A percentile compares a stretch with the other conserved stretches of the same genome.
These are phyloP conservation scores for Cutaneotrichosporon dermatis DNA, from an alignment of 1,284 basidiomycete genomes.

Conservation along the genomic window DNA sequence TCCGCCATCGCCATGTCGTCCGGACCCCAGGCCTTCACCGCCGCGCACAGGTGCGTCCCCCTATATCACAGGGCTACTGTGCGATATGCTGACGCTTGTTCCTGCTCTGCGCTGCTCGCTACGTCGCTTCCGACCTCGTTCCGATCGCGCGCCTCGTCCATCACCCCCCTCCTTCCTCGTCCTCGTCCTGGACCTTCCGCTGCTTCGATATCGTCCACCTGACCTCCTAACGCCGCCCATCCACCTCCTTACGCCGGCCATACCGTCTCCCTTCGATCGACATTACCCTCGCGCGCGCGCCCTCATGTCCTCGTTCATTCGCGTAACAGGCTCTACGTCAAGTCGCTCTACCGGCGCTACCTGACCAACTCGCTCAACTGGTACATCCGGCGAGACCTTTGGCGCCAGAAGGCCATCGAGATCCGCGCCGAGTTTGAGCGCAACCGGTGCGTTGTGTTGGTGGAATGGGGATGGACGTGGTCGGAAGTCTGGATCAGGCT, in stretches of 20 bases:
- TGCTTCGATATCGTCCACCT: neutral
- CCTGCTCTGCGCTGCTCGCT: neutral
- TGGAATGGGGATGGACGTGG: neutral
- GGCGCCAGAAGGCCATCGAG: conserved; percentile 74
- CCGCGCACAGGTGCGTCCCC: conserved; percentile 15
- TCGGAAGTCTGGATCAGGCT: too few species aligned
- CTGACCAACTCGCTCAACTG: conserved; percentile 84
- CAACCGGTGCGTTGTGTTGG: conserved; percentile 64
- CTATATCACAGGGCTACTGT: too few species aligned
- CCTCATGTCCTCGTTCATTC: neutral
- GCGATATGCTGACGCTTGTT: too few species aligned
- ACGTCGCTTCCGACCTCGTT: neutral
- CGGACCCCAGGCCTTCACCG: conserved; percentile 11
- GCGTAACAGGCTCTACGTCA: conserved; percentile 64
- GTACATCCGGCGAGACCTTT: conserved; percentile 76
- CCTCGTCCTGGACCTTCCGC: too few species aligned
- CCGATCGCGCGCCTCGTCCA: neutral
- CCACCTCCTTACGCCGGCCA: neutral
- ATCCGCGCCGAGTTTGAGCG: conserved; percentile 88
- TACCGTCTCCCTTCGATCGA: neutral
- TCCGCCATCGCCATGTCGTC: conserved; percentile 7
- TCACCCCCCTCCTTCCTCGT: neutral
- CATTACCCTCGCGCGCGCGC: neutral
- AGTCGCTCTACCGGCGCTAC: conserved; percentile 82
- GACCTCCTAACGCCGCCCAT: neutral